Base-by-base conservation (phyloP, 2,329 filamentous ascomycete species). In the Diaporthe destruens region DNA sequence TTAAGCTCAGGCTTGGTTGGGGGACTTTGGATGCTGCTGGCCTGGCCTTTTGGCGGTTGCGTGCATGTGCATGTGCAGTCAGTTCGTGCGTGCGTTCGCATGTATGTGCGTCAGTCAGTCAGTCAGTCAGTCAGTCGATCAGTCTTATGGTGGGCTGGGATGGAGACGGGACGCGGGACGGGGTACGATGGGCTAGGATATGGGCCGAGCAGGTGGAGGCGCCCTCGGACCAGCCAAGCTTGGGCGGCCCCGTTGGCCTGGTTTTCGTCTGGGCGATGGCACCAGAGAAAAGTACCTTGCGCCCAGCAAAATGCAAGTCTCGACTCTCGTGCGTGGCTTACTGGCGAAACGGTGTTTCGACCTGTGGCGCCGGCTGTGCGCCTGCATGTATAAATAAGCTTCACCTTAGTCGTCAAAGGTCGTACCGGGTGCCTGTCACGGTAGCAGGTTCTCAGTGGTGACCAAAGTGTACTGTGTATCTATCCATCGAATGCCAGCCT, bases 121-220 rank as follows among this genome's bases (percentile, higher is more conserved):
- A 6, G 12, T 39, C 29, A 18, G 39, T 42, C 56, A 42, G 39
- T 20, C n/a, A 42, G 39, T 47, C 36, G 36, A 8, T 39, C 29
- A 18, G 39, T 42, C 23, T 39, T 61, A 32, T n/a, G 23, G 57
- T 49, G 42, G 39, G 57, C 18, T 32, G 57, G 39, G 42, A 18
- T 20, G 56, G 23, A 20, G 14, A 25, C 34, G 39, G 34, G 14
- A 25, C 32, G 36, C 29, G 55, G 56, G 42, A 44, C 42, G 42
- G 39, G 47, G 36, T 3, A 51, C 47, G 47, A 66, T 66, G 61
- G 61, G 61, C 44, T 66, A 65, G 44, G 14, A 65, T 36, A 49
- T 66, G 61, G 32, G 47, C 47, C 47, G 61, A 51, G 47, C 47
- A 66, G 18, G 59, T 32, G 23, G 59, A 49, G 25, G 59, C 34